Percentiles rank a stretch among this genome's conserved stretches.
phyloP scores from a whole-genome alignment of 2,329 filamentous ascomycete species.

The Periconia digitata region DNA sequence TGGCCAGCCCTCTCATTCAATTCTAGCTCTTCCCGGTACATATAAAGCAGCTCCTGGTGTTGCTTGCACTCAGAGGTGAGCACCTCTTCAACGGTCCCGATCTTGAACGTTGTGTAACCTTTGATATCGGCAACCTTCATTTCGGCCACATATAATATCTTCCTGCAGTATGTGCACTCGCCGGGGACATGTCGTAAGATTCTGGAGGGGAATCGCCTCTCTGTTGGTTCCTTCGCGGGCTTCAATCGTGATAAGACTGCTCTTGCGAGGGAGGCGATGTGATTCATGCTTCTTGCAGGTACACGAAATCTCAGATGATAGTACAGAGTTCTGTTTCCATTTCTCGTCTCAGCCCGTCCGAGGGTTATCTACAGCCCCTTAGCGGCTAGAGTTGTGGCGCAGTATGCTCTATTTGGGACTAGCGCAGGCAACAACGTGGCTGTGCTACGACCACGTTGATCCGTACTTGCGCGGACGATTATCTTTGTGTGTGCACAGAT shows the following conservation, averaged over 20 bases:
- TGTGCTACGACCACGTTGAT: too few species aligned
- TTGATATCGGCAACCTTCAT: neutral
- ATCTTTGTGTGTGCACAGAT: too few species aligned
- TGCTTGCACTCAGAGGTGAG: neutral
- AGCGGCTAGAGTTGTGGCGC: too few species aligned
- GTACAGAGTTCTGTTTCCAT: neutral
- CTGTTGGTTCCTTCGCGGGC: too few species aligned
- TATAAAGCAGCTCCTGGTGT: neutral
- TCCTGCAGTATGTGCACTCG: neutral
- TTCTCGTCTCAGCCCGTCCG: too few species aligned
- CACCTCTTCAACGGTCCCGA: neutral
- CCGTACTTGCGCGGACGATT: too few species aligned
- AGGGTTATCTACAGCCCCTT: too few species aligned
- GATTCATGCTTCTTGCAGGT: neutral
- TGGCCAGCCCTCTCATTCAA: neutral
- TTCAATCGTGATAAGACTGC: neutral
- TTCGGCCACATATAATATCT: neutral
- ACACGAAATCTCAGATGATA: neutral
- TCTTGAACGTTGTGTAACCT: neutral
- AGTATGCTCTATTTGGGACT: too few species aligned
- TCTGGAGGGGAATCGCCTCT: neutral
- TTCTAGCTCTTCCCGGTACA: neutral
- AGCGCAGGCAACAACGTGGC: too few species aligned
- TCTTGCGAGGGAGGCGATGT: neutral
- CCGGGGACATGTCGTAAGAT: neutral